Conservation (phyloP, 352 stramenopile genomes). For the Pythium brassicae region DNA sequence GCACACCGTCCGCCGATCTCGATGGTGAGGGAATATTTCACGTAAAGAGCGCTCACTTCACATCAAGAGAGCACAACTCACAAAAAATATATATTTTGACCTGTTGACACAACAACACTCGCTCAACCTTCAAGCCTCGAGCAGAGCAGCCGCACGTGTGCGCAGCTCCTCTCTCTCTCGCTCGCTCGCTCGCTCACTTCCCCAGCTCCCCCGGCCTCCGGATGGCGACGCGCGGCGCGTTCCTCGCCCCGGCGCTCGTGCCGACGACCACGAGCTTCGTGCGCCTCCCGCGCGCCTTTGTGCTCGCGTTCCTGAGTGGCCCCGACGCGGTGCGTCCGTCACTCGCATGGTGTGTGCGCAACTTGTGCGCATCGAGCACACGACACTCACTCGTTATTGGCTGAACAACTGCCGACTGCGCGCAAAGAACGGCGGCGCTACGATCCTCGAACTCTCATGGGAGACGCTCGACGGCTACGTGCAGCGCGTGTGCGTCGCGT, state of each 20-base stretch:
- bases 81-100: too few species aligned
- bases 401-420: neutral
- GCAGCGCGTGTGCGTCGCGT: slow-evolving; percentile 65
- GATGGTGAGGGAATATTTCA: too few species aligned
- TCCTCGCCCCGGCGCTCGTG: slow-evolving; percentile 60
- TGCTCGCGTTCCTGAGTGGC: slow-evolving; percentile 50
- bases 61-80: too few species aligned
- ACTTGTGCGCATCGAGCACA: too few species aligned
- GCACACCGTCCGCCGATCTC: too few species aligned
- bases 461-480: slow-evolving; percentile 78
- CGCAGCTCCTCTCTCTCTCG: too few species aligned
- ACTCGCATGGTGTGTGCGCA: neutral
- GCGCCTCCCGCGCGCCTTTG: slow-evolving; percentile 57
- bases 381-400: neutral
- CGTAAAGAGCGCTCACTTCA: too few species aligned
- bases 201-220: too few species aligned
- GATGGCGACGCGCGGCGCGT: slow-evolving; percentile 42
- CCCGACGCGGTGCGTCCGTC: slow-evolving; percentile 24
- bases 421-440: slow-evolving; percentile 32
- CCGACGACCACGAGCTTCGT: slow-evolving; percentile 70
- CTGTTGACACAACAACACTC: too few species aligned
- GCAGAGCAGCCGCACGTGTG: too few species aligned
- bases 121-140: too few species aligned
- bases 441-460: slow-evolving; percentile 75
- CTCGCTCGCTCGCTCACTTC: too few species aligned